Evolutionary conservation across 768 basidiomycete species (phyloP), one percentile per base, ranked within the genome.

Genomic region (Kwoniella mangroviensis): DNA sequence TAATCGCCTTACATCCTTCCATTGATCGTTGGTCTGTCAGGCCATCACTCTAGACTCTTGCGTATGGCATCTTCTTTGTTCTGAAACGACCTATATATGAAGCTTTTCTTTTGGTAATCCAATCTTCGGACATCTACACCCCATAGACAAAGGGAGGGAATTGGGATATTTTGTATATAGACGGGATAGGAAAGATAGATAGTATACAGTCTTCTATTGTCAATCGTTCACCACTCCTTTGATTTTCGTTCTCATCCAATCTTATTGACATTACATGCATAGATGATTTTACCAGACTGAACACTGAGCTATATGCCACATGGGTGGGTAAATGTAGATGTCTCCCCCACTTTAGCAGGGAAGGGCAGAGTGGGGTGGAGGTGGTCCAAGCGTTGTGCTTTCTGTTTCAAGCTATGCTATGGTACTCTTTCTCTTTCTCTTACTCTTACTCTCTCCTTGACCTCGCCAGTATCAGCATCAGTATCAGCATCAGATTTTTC

Each of bases 311-410:
- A 34, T 7, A 34, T 55, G 53, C 53, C 53, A 55, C 53, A 55
- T 55, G 53, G 15, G 51, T n/a, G n/a, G n/a, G n/a, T n/a, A n/a
- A n/a, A n/a, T n/a, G n/a, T 15, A 17, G 15, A 21, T 52, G 15
- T 52, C 17, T 52, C 45, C 45, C 45, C 45, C 45, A 49, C 22
- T 22, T 17, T 43, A 34, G 34, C 34, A 34, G 34, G 34, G 34
- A 34, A 7, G 34, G 34, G 7, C 1, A 15, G 15, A 5, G 40
- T 21, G 41, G 54, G 51, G 70, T 71, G 70, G 70, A 71, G 70
- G 70, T 67, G 70, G 70, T 71, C 70, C 70, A 63, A 71, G 70
- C 64, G 65, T 56, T 19, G 40, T 19, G 3, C 19, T 17, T 17
- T 34, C 19, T 22, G 28, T 54, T 53, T 53, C 15, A 19, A 17